Evolutionary conservation across 1,284 basidiomycete genomes (phyloP), one percentile per base, ranked within the genome.

Genomic region (Ganoderma meredithae): DNA sequence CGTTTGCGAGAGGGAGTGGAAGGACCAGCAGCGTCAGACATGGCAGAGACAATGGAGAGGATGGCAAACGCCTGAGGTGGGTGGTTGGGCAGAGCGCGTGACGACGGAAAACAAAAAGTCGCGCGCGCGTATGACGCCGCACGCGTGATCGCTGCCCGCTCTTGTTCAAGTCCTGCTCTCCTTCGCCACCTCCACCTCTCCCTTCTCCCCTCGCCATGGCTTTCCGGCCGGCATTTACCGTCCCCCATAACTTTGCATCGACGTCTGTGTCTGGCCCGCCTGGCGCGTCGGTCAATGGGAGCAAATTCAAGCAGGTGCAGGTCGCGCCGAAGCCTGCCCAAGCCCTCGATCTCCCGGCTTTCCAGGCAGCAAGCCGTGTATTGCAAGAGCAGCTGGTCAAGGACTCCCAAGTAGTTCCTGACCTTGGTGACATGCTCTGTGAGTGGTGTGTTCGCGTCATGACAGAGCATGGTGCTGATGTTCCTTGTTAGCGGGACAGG

Each of bases 341-440:
- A 10, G 83, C 85, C 39, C 74, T 86, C 67, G 91, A 93, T 78
- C 80, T 93, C 60, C 77, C 82, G 53, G 84, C 87, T n/a, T 80
- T 94, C 49, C 85, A 89, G 75, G 86, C 80, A 73, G 92, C 92
- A 12, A 89, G 88, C 73, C 83, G 84, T 69, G 84, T 92, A 47
- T 77, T 94, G 44, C 84, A 89, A 64, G 91, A 92, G 56, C 86
- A 89, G 71, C 83, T 92, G 61, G 79, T 84, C 47, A 92, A 91
- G 78, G 92, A 94, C 80, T 84, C 86, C 1, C 89, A 91, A 77
- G 83, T 84, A 63, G 85, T 94, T 64, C 92, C 93, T 53, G 92
- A 94, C 78, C 77, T 92, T 41, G 89, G 88, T 52, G 93, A 94
- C 65, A 84, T 86, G 71, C 78, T 90, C 61, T 84, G 83, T 72